Evolutionary conservation across 768 basidiomycete genomes (phyloP).

Genomic region (Floccularia luteovirens): DNA sequence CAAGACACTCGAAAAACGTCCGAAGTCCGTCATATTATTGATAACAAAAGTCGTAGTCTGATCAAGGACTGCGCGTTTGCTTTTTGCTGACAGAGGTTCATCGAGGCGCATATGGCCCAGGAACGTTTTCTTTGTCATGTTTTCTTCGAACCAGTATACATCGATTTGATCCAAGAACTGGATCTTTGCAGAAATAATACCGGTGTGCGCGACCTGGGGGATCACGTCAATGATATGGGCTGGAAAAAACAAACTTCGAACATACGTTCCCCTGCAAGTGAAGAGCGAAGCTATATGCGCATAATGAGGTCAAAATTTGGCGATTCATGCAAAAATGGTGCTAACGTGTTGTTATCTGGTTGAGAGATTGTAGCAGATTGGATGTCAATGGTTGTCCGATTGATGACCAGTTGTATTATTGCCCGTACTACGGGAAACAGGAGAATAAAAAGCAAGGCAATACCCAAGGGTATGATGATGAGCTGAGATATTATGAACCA

Average conservation of each 20-base stretch:
- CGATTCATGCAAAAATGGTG: slow-evolving; percentile 5
- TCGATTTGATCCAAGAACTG: slow-evolving; percentile 48
- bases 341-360: slow-evolving; percentile 53
- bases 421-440: slow-evolving; percentile 63
- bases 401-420: slow-evolving; percentile 58
- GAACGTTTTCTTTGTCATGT: slow-evolving; percentile 32
- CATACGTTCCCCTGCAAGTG: slow-evolving; percentile 45
- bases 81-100: slow-evolving; percentile 33
- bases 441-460: slow-evolving; percentile 59
- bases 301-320: slow-evolving; percentile 1
- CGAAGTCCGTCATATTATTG: slow-evolving; percentile 47
- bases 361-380: slow-evolving; percentile 40
- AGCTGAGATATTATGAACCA: slow-evolving; percentile 57
- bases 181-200: slow-evolving; percentile 57
- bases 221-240: background rate
- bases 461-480: slow-evolving; percentile 42
- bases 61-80: slow-evolving; percentile 55
- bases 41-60: slow-evolving; percentile 54
- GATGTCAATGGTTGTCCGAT: slow-evolving; percentile 45
- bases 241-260: background rate
- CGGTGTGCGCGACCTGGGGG: slow-evolving; percentile 54
- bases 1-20: slow-evolving; percentile 50
- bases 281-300: slow-evolving; percentile 37
- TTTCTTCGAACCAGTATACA: slow-evolving; percentile 50
- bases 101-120: slow-evolving; percentile 50